Conservation (phyloP, 2,329 filamentous ascomycete species). For the Calonectria crousiana region DNA sequence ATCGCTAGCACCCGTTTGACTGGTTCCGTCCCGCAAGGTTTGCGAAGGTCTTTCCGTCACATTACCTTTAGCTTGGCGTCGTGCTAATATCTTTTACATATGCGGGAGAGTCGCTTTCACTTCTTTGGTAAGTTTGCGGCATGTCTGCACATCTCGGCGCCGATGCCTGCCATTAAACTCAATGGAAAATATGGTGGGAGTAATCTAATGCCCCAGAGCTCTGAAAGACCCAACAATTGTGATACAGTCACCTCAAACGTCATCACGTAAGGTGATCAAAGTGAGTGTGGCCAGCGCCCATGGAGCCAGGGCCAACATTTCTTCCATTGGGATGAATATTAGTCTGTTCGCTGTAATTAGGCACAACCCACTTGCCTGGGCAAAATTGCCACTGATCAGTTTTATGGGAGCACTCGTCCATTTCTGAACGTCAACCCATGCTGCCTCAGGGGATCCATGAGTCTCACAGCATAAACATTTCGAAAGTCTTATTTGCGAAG, state of each 20-base stretch:
- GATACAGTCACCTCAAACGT: neutral
- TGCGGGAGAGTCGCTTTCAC: neutral
- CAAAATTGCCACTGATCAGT: neutral
- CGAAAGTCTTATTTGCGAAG: too few species aligned
- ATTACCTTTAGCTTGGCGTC: neutral
- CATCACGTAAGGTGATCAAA: neutral
- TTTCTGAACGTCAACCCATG: neutral
- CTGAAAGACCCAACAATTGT: neutral
- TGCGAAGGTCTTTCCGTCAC: neutral
- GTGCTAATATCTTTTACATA: neutral
- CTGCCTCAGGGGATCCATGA: neutral
- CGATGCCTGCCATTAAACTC: neutral
- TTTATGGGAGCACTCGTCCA: neutral
- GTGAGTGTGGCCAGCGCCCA: neutral
- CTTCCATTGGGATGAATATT: neutral
- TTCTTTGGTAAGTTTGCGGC: neutral
- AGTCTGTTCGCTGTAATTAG: neutral
- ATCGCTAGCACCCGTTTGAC: neutral
- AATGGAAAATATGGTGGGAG: neutral
- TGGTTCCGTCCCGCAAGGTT: too few species aligned
- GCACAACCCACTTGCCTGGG: neutral
- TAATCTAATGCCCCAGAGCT: neutral
- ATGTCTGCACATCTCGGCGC: neutral
- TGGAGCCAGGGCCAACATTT: neutral
- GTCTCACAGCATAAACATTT: too few species aligned